Evolutionary conservation across 2,329 filamentous ascomycete species (phyloP), one percentile per base, ranked within the genome.

Genomic region (Talaromyces sp.): DNA sequence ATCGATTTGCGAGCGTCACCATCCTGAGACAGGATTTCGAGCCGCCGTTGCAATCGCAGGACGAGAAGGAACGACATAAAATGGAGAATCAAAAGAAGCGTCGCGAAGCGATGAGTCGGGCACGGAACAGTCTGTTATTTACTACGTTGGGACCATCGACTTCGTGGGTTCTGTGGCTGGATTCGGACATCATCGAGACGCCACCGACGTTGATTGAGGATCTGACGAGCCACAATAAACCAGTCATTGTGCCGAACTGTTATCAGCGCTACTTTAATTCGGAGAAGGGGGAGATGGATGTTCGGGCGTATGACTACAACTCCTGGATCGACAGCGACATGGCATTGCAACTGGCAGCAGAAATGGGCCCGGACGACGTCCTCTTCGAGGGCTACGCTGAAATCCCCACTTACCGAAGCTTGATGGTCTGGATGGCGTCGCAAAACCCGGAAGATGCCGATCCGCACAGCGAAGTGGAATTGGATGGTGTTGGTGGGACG

Each of bases 21-120:
- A 98, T 99, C 73, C 86, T 98, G 71, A 88, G 95, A 65, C 94
- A 99, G 78, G 95, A 99, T 80, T 96, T 96, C 69, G 93, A 97
- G 64, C 88, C 90, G 10, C 91, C 93, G 0, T 79, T 97, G 35
- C 70, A 80, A 5, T 93, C 91, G 9, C 95, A 98, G 78, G 87
- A 89, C 70, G 95, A 99, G 80, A 84, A 85, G 66, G 93, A 97
- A 77, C 87, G 95, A 33, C 95, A 99, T 81, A 96, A 96, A 79
- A 87, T 97, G 81, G 83, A 88, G 67, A 93, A 96, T 74, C 95
- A 99, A 76, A 97, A 96, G 79, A 84, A 83, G 7, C 88, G 95
- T 13, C 87, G 95, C 41, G 90, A 92, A 49, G 90, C 92, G 67
- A 98, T 99, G 95, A 89, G 92, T 73, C 90, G 92, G 73, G 94